Conservation (phyloP, 495 filamentous ascomycete species). For the Xylaria acuta region DNA sequence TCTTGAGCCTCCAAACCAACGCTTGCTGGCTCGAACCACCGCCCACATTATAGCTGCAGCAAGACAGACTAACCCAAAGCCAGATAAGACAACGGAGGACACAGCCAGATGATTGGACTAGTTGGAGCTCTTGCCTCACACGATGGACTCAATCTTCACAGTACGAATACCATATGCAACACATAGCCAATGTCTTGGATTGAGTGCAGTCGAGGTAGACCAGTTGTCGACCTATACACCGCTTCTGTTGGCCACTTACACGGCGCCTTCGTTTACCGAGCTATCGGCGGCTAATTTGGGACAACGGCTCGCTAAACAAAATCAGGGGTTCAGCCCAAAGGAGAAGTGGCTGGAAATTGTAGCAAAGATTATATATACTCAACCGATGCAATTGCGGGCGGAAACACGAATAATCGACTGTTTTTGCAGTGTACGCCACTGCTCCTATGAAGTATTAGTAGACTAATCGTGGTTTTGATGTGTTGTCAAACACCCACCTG, state of each 20-base stretch:
- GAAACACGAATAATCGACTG: background rate
- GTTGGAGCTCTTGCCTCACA: conserved; percentile 6
- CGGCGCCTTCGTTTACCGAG: conserved; percentile 8
- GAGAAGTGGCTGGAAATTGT: background rate
- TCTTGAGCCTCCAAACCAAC: conserved; percentile 22
- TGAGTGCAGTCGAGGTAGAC: conserved; percentile 4
- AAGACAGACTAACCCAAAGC: conserved; percentile 12
- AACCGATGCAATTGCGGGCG: background rate
- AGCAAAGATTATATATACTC: background rate
- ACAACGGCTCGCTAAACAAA: conserved; percentile 11
- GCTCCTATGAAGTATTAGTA: background rate
- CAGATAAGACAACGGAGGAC: conserved; percentile 9
- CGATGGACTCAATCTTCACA: background rate
- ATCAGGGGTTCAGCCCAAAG: background rate
- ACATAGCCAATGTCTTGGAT: conserved; percentile 1
- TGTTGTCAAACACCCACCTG: conserved; percentile 27
- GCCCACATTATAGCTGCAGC: conserved; percentile 3
- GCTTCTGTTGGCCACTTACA: conserved; percentile 2
- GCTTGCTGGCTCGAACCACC: conserved; percentile 8
- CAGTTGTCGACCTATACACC: conserved; percentile 14
- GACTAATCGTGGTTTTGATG: conserved; percentile 16
- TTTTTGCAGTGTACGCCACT: background rate
- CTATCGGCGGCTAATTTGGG: conserved; percentile 20
- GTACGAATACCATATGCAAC: conserved; percentile 16
- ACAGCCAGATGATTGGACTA: conserved; percentile 9